A percentile compares a stretch with the other conserved stretches of the same genome.
phyloP scores from a whole-genome alignment of 2,329 filamentous ascomycete species.

The Xylariomycetidae sp. region DNA sequence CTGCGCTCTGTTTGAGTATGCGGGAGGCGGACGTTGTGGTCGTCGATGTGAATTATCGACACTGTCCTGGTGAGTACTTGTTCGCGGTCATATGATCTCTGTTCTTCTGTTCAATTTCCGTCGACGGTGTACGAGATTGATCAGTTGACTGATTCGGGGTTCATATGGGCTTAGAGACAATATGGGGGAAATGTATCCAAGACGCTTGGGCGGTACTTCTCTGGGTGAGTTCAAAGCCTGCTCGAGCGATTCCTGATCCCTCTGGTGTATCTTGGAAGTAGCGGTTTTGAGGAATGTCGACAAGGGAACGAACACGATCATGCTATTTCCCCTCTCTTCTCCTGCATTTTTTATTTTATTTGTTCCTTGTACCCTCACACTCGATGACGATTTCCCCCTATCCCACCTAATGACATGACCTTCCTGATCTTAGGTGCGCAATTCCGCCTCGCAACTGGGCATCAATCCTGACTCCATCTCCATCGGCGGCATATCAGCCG shows the following conservation, averaged over 20 bases:
- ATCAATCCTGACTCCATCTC: slow-evolving; percentile 30
- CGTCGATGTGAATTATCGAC: slow-evolving; percentile 36
- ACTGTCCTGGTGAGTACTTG: slow-evolving; percentile 30
- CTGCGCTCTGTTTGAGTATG: slow-evolving; percentile 31
- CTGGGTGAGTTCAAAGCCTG: slow-evolving; percentile 29
- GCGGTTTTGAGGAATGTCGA: too few relatives aligned
- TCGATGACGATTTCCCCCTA: too few relatives aligned
- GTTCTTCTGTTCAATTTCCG: background rate
- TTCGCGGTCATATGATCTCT: background rate
- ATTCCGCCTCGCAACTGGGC: slow-evolving; percentile 22
- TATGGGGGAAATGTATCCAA: slow-evolving; percentile 31
- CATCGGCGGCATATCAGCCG: slow-evolving; percentile 34
- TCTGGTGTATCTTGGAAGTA: too few relatives aligned
- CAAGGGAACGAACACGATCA: too few relatives aligned
- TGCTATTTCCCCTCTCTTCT: too few relatives aligned
- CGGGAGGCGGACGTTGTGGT: slow-evolving; percentile 31
- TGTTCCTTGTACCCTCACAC: too few relatives aligned
- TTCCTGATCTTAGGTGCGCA: too few relatives aligned
- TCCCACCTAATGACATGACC: too few relatives aligned
- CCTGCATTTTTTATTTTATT: background rate
- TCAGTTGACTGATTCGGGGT: too few relatives aligned
- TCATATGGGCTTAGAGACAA: slow-evolving; percentile 24
- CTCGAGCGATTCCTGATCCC: too few relatives aligned
- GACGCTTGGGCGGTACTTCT: slow-evolving; percentile 32
- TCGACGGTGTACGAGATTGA: too few relatives aligned